Percentiles rank a stretch among this genome's conserved stretches.
These are phyloP conservation scores for Colletotrichum orchidophilum DNA, from an alignment of 2,329 filamentous ascomycete species.

Conservation along the genomic window DNA sequence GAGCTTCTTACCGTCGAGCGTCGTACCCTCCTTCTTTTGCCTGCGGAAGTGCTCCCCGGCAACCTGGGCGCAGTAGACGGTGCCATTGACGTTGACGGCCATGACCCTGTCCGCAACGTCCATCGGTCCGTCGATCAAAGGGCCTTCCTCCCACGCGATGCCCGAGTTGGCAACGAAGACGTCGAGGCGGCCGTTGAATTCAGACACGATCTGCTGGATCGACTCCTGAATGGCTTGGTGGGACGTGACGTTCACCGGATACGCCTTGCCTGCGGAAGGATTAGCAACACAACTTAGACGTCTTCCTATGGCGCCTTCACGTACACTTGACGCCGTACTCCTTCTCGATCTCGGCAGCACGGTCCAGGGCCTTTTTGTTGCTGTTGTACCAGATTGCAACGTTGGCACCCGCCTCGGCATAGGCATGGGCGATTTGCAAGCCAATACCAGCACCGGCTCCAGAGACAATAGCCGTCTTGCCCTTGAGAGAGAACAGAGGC, in stretches of 20 bases:
- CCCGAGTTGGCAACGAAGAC: constrained; percentile 84
- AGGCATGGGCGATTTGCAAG: constrained; percentile 68
- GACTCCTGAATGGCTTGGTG: constrained; percentile 60
- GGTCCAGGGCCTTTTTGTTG: constrained; percentile 70
- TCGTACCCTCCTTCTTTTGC: constrained; percentile 74
- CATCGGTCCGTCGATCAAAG: constrained; percentile 71
- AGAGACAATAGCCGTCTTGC: constrained; percentile 75
- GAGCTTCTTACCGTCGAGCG: constrained; percentile 68
- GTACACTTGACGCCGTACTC: constrained; percentile 74
- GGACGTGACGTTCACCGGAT: constrained; percentile 68
- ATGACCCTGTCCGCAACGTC: constrained; percentile 75
- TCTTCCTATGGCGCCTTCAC: constrained; percentile 38
- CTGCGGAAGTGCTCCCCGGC: constrained; percentile 76
- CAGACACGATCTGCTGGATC: constrained; percentile 63
- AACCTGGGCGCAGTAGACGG: constrained; percentile 79
- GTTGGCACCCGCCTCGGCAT: constrained; percentile 77
- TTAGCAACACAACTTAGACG: constrained; percentile 2
- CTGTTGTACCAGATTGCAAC: constrained; percentile 78
- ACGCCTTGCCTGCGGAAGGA: constrained; percentile 60
- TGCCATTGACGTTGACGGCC: constrained; percentile 77
- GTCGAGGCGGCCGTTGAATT: constrained; percentile 80
- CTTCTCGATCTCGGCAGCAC: constrained; percentile 70
- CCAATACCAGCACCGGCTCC: constrained; percentile 76
- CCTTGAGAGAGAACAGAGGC: constrained; percentile 74
- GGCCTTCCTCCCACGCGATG: constrained; percentile 76